Conservation (phyloP, 75 land plant genomes). For the Selaginella tamariscina region DNA sequence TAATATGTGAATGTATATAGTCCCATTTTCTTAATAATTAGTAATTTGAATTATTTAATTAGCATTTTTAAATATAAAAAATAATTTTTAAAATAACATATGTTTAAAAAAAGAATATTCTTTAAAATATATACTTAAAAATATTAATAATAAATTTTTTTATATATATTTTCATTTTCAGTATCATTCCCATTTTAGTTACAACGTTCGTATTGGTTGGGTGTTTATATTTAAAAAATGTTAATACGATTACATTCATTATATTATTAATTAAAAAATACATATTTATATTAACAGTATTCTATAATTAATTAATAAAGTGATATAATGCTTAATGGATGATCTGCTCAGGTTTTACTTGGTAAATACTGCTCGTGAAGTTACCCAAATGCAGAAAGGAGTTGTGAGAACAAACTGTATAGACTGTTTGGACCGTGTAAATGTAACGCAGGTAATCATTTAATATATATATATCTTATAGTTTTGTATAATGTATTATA, state of each 20-base stretch:
- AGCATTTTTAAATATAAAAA: no score
- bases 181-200: no score
- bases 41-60: no score
- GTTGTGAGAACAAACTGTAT: slow-evolving; percentile 86
- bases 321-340: no score
- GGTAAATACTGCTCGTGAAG: slow-evolving; percentile 45
- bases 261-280: slow-evolving; percentile 2
- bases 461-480: neutral
- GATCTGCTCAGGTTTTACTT: slow-evolving; percentile 60
- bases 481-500: neutral
- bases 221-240: neutral
- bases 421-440: slow-evolving; percentile 95
- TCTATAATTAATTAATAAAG: neutral
- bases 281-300: neutral
- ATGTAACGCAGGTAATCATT: slow-evolving; percentile 76
- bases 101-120: no score
- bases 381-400: slow-evolving; percentile 59
- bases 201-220: neutral
- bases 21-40: no score
- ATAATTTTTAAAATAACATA: slow-evolving; percentile 10
- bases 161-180: neutral
- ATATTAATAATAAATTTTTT: neutral
- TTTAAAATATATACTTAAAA: no score
- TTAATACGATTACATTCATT: slow-evolving; percentile 14
- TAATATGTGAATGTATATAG: no score